A percentile compares a stretch with the other conserved stretches of the same genome.
Conservation (phyloP, 148 eudicot species). For the Arctostaphylos glauca region DNA sequence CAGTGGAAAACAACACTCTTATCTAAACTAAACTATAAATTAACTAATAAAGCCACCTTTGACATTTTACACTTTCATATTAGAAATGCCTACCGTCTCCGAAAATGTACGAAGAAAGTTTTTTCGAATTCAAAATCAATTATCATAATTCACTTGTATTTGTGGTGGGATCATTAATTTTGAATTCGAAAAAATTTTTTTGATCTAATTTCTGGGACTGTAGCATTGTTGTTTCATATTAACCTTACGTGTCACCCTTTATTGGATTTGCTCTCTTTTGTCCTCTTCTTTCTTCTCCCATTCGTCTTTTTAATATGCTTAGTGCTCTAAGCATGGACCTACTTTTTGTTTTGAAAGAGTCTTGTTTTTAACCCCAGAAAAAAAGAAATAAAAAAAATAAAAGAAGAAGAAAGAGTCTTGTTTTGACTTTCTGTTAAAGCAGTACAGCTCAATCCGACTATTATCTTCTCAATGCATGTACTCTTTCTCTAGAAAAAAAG, state of each 20-base stretch:
- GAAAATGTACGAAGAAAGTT: no score
- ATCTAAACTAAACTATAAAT: not conserved
- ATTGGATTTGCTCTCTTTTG: not conserved
- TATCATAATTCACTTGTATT: no score
- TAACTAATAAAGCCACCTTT: not conserved
- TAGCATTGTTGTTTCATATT: no score
- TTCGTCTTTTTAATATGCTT: not conserved
- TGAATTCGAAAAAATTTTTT: no score
- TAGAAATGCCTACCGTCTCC: no score
- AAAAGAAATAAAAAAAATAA: not conserved
- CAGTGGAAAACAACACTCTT: not conserved
- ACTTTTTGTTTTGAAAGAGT: conserved; percentile 15
- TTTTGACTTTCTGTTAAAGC: not conserved
- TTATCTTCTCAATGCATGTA: not conserved
- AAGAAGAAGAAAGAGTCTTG: not conserved
- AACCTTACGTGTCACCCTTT: no score
- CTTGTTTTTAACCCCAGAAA: not conserved
- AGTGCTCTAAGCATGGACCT: conserved; percentile 3
- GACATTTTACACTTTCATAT: not conserved
- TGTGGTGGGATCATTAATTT: no score
- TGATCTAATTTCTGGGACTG: no score
- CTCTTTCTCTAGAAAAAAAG: not conserved
- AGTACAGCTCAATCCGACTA: not conserved
- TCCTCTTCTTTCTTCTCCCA: not conserved
- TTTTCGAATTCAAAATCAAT: no score